Conservation (phyloP, 2,329 filamentous ascomycete species). For the Cercospora brassicicola region DNA sequence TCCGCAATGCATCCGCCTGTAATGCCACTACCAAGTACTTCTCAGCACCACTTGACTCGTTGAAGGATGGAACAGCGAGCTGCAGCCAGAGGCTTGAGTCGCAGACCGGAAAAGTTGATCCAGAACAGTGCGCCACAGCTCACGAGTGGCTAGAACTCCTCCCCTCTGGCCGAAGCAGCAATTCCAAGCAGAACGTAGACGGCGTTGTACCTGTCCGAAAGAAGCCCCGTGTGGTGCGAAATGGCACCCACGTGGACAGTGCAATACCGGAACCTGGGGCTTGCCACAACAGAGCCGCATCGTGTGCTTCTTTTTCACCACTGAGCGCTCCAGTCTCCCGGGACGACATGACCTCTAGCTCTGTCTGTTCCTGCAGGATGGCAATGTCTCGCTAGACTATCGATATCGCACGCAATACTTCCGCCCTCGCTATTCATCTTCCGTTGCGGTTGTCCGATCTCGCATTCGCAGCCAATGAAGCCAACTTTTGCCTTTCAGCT, state of each 20-base stretch:
- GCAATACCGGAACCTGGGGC: neutral
- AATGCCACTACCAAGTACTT: neutral
- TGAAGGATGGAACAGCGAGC: neutral
- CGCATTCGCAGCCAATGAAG: neutral
- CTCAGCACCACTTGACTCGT: neutral
- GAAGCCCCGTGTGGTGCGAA: neutral
- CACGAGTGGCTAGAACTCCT: neutral
- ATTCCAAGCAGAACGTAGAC: neutral
- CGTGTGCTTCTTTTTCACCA: neutral
- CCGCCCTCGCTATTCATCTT: neutral
- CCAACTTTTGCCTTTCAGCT: neutral
- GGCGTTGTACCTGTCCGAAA: neutral
- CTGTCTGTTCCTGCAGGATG: neutral
- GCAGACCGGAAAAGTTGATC: neutral
- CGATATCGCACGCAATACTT: neutral
- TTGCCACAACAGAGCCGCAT: neutral
- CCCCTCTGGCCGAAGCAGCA: slow-evolving; percentile 3
- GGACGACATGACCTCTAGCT: neutral
- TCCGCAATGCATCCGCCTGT: neutral
- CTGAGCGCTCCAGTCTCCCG: neutral
- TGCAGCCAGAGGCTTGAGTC: neutral
- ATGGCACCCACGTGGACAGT: neutral
- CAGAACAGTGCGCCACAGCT: neutral
- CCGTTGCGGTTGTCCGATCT: slow-evolving; percentile 1
- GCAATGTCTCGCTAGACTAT: neutral